Base-by-base conservation (phyloP, 805 yeast species). In the Phaffomyces antillensis region DNA sequence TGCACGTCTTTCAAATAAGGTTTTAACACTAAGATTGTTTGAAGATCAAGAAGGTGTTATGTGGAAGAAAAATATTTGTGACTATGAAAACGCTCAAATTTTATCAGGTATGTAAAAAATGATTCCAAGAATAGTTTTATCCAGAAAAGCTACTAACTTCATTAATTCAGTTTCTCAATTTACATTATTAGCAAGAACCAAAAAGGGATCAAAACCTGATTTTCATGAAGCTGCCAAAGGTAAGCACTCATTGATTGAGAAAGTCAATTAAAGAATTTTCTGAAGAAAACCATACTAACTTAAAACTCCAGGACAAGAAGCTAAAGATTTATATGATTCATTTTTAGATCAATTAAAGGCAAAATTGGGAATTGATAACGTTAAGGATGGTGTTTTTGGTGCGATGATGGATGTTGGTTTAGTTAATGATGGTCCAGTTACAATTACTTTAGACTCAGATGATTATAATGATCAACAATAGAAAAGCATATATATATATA, bases 351-450 rank as follows among this genome's bases (percentile, higher is more conserved):
- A 67, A 20, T 63, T 86, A 46, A 63, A 70, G 48, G 56, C 53
- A 1, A 76, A 75, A n/a, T 48, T 87, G 46, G 86, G 86, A 0
- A 73, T 70, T 1, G 79, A 72, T 0, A 77, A 76, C 39, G 95
- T 89, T 4, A 74, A 82, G 51, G 96, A 90, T 55, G 99, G 99
- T 3, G 71, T 77, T 44, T 93, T 93, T 61, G 99, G 98, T 0
- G 98, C 91, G 11, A 86, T 91, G 96, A 93, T 93, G 99, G 95
- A 87, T 51, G 96, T 95, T 15, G 75, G 75, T 1, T 64, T 91
- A 48, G 79, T 83, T 13, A 93, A 93, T 58, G 97, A 91, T 56
- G 98, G 98, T 1, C 98, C 98, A 0, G 88, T 86, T 1, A 91
- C 98, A 0, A 83, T 91, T 30, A 75, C 82, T 18, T 75, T 84